Percentiles rank a stretch among this genome's conserved stretches.
Conservation (phyloP, 768 basidiomycete species). For the Mycena kentingensis region DNA sequence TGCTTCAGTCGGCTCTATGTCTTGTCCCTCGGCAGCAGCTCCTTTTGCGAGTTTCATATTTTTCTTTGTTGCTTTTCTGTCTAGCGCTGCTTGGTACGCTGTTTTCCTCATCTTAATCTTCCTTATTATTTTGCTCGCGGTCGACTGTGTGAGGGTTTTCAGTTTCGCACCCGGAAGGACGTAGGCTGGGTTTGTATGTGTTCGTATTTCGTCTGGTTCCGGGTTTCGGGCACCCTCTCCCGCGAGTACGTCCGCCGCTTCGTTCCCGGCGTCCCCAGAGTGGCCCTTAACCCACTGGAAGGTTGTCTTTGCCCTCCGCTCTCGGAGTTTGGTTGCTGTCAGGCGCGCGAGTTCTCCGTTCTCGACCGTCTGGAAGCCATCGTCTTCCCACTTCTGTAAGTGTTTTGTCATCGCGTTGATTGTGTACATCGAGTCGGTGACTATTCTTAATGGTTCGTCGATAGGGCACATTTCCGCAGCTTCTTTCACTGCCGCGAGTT, state of each 20-base stretch:
- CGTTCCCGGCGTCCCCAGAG: conserved; percentile 22
- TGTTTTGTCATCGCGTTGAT: conserved; percentile 18
- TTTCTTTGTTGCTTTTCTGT: not conserved
- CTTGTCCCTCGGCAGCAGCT: not conserved
- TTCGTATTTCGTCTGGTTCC: conserved; percentile 3
- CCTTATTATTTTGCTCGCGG: conserved; percentile 10
- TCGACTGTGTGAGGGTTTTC: conserved; percentile 15
- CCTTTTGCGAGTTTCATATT: not conserved
- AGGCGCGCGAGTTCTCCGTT: not conserved
- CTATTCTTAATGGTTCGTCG: not conserved
- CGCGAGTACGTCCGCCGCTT: conserved; percentile 28
- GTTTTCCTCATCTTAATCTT: not conserved
- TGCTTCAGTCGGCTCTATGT: not conserved
- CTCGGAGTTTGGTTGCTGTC: not conserved
- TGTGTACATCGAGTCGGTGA: conserved; percentile 15
- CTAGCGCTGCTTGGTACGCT: not conserved
- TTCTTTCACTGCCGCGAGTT: conserved; percentile 8
- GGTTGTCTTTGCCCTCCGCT: conserved; percentile 7
- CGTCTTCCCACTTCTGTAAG: conserved; percentile 10
- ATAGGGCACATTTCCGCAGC: not conserved
- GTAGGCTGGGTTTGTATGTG: not conserved
- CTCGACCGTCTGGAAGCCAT: conserved; percentile 4
- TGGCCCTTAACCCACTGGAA: conserved; percentile 34
- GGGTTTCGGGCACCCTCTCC: conserved; percentile 13
- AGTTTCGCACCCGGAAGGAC: conserved; percentile 20